Base-by-base conservation (phyloP, 1,139 yeast species). In the Pichia sp. region DNA sequence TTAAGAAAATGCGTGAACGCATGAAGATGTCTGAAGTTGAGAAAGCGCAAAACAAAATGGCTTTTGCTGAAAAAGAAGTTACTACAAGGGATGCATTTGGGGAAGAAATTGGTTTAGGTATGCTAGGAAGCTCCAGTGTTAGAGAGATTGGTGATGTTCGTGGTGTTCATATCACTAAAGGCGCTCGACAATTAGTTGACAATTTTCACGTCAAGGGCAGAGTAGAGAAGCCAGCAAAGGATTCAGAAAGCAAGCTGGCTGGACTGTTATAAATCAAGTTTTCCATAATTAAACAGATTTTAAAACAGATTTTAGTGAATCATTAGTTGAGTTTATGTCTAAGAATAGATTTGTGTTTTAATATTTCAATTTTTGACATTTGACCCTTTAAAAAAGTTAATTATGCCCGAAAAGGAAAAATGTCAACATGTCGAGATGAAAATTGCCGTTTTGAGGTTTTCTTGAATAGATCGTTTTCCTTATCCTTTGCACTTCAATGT, bases 21-120 rank as follows among this genome's bases (percentile, higher is more conserved):
- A 82, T 83, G 64, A 82, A 82, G 57, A 74, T 84, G 73, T 83
- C 96, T 0, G 95, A 89, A 43, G 62, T 86, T 37, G 81, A 90
- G 33, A 81, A 80, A 55, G 85, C 95, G 2, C 95, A 87, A 55
- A 89, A 90, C 60, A 77, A 86, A 55, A 74, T 90, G 78, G 83
- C 75, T 40, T 90, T 90, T 66, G 96, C 95, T 7, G 74, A 80
- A 54, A 70, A 71, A 50, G 95, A 86, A 59, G 81, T 75, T 30
- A 72, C 82, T 0, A 69, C 74, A 4, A 70, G 71, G 50, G 87
- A 82, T 53, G 70, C 77, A 0, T 82, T 69, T 59, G 96, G 95
- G 11, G 92, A 86, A 51, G 94, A 87, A 54, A 70, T 84, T 35
- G 96, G 96, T 0, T 59, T 87, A 45, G 96, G 96, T 4, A 78